Base-by-base conservation (phyloP, 2,329 filamentous ascomycete genomes). In the Trichoderma brevicompactum region DNA sequence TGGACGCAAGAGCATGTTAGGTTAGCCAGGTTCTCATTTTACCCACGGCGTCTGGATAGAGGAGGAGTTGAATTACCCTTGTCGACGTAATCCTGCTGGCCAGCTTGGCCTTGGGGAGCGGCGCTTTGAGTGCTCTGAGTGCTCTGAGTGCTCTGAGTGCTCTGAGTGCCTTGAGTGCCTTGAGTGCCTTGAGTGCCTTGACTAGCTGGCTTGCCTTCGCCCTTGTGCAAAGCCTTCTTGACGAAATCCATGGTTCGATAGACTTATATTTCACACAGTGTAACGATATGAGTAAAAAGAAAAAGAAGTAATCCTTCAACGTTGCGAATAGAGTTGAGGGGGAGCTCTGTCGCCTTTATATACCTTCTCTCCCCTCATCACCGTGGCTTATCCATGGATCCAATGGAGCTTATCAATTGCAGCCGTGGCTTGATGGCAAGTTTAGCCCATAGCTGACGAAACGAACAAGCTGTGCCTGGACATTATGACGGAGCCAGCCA, bases 181-280 rank as follows among this genome's bases (percentile, higher is more conserved):
- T 48, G 44, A 46, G 43, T 44, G 36, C 65, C 68, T 15, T 49
- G 46, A 38, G 71, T 65, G 61, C 68, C 68, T 9, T 40, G 52
- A 17, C 41, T 8, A 46, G n/a, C 32, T 5, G 23, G 38, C 64
- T 70, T 19, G 17, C 13, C 70, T 64, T 64, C 44, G 56, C 67
- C 65, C 32, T 67, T 28, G 23, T 67, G 54, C 56, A 71, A 70
- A 61, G 75, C 75, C 58, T 77, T 76, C 70, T 79, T 79, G 74
- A 79, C 32, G 70, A 78, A 76, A 75, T 79, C 77, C 78, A 79
- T 79, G 23, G 49, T 36, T 36, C 12, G 50, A 12, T 15, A 17
- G 13, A 50, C 28, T 28, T 15, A 7, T 6, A 32, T 34, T 52
- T 3, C 5, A 19, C 1, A 19, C 9, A n/a, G 34, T 38, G 23